A percentile compares a stretch with the other conserved stretches of the same genome.
Conservation (phyloP, 306 rosid species). For the Cucurbita pepo region DNA sequence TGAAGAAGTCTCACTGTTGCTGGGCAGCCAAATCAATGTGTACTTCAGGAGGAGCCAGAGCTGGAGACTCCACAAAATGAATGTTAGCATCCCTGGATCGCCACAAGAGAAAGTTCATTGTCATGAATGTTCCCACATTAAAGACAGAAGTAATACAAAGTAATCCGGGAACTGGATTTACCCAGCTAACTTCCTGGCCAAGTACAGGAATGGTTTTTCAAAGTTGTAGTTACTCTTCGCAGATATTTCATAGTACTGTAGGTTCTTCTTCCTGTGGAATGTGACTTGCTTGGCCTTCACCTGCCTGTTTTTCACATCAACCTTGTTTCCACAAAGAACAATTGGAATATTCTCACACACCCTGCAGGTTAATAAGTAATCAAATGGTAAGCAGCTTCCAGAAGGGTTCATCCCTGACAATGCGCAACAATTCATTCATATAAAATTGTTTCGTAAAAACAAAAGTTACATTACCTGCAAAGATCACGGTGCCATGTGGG, state of each 20-base stretch:
- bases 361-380: slow-evolving; percentile 10
- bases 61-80: slow-evolving; percentile 72
- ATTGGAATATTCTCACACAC: slow-evolving; percentile 73
- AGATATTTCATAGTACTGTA: slow-evolving; percentile 71
- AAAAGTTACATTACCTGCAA: slow-evolving; percentile 9
- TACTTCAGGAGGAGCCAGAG: slow-evolving; percentile 74
- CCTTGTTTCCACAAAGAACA: slow-evolving; percentile 76
- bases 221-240: slow-evolving; percentile 78
- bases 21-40: slow-evolving; percentile 42
- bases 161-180: slow-evolving; percentile 4
- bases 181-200: slow-evolving; percentile 74
- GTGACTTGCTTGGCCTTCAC: slow-evolving; percentile 75
- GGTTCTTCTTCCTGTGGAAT: slow-evolving; percentile 73
- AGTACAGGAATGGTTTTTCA: slow-evolving; percentile 67
- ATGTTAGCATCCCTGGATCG: slow-evolving; percentile 31
- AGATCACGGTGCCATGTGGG: slow-evolving; percentile 79
- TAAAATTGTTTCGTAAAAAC: no score
- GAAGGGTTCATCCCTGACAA: no score
- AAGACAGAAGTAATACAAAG: neutral
- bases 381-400: no score
- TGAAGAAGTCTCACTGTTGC: slow-evolving; percentile 6
- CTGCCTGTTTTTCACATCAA: slow-evolving; percentile 71
- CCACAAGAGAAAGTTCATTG: neutral
- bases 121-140: neutral
- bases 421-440: neutral